Conservation (phyloP, 2,329 filamentous ascomycete genomes). For the Periconia sp. region DNA sequence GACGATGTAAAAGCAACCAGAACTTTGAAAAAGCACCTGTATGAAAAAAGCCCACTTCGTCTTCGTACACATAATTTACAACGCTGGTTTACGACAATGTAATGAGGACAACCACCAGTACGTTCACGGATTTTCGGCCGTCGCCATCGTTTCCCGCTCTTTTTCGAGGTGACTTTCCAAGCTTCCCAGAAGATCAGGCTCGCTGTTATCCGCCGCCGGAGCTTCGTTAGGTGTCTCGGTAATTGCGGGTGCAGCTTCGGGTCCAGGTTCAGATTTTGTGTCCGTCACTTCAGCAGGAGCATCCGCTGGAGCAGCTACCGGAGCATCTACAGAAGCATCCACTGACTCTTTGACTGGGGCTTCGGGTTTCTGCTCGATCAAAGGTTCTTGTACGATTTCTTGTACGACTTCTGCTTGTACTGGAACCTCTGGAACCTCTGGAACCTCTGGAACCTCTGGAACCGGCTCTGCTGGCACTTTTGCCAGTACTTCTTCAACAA, state of each 20-base stretch:
- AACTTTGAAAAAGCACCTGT: too few species aligned
- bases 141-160: slow-evolving; percentile 20
- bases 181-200: slow-evolving; percentile 51
- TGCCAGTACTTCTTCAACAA: background rate
- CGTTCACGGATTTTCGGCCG: background rate
- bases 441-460: background rate
- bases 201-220: slow-evolving; percentile 34
- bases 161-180: slow-evolving; percentile 49
- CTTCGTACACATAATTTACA: too few species aligned
- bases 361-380: background rate
- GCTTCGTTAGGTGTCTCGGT: slow-evolving; percentile 10
- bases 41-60: too few species aligned
- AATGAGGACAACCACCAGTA: too few species aligned
- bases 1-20: too few species aligned
- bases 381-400: background rate
- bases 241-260: background rate
- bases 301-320: background rate
- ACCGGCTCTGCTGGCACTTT: background rate
- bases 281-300: slow-evolving; percentile 2
- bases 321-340: slow-evolving; percentile 2
- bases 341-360: background rate
- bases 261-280: slow-evolving; percentile 1
- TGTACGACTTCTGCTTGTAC: background rate
- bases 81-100: background rate
- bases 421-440: background rate